Evolutionary conservation across 1,284 basidiomycete genomes (phyloP), one percentile per base, ranked within the genome.

Genomic region (Ceratobasidium sp.): DNA sequence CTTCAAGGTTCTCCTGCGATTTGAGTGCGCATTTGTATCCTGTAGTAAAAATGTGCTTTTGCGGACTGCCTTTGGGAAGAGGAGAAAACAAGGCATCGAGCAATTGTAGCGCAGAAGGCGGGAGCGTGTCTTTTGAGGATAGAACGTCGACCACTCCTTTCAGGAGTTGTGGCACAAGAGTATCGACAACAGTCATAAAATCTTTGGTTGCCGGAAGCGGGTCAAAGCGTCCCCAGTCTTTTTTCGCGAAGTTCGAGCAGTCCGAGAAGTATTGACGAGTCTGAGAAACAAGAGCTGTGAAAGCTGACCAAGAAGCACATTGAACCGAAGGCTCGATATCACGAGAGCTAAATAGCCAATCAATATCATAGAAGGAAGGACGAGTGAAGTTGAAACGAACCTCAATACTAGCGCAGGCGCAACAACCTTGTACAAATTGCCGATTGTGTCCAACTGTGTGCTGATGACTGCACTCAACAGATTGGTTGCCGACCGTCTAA

Each of bases 321-420:
- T 94, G 91, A n/a, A 99, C 98, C 15, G 94, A 97, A 82, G 96
- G 95, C 85, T 99, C 98, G 50, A 97, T 93, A 84, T 99, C 98
- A 50, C 91, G 92, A 82, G 99, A 97, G 12, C 70, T 73, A 13
- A 97, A 97, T 12, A 3, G 23, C 28, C 42, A 33, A 17, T 26
- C 23, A 40, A n/a, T 40, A 46, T 13, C 23, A n/a, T 26, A 48
- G 9, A 12, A 2, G 9, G n/a, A n/a, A n/a, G n/a, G n/a, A n/a
- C n/a, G n/a, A n/a, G n/a, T 62, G 20, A 33, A 56, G 3, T 23
- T 9, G 17, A 20, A 50, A 48, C 7, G 17, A 15, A 75, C 40
- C 97, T 91, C 9, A 93, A 91, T 77, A 98, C 95, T 59, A 99
- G 89, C 3, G 94, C 89, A 0, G 96, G 95, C 0, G 96, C 94